Evolutionary conservation across 148 eudicot species (phyloP).

Genomic region (Amaranthus cruentus): DNA sequence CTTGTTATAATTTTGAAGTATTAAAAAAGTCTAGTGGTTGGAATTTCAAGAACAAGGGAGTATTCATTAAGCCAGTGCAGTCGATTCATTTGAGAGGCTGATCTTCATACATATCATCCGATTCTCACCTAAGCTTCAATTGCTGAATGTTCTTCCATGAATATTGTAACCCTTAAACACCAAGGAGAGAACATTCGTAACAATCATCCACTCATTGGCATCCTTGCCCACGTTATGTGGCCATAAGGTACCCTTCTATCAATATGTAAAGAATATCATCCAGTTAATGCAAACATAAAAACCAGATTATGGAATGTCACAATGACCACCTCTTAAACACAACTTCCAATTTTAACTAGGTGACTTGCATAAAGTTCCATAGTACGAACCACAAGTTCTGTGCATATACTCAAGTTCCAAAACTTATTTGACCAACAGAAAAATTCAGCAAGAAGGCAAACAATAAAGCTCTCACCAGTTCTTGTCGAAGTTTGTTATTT

Average conservation of each 20-base stretch:
- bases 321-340: background rate
- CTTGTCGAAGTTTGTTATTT: slow-evolving; percentile 60
- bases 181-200: too few species aligned
- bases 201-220: background rate
- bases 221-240: background rate
- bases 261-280: background rate
- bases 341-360: background rate
- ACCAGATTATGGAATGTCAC: background rate
- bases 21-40: background rate
- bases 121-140: too few species aligned
- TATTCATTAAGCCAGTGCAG: background rate
- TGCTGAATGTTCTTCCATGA: too few species aligned
- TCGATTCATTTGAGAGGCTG: background rate
- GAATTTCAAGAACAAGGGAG: background rate
- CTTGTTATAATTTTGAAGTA: background rate
- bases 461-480: slow-evolving; percentile 50
- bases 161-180: too few species aligned
- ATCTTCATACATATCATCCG: background rate
- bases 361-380: background rate
- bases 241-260: background rate
- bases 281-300: background rate
- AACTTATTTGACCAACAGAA: background rate
- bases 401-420: background rate
- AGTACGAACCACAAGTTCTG: background rate
- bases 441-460: background rate